Conservation (phyloP, 306 rosid species). For the Quercus rubra region DNA sequence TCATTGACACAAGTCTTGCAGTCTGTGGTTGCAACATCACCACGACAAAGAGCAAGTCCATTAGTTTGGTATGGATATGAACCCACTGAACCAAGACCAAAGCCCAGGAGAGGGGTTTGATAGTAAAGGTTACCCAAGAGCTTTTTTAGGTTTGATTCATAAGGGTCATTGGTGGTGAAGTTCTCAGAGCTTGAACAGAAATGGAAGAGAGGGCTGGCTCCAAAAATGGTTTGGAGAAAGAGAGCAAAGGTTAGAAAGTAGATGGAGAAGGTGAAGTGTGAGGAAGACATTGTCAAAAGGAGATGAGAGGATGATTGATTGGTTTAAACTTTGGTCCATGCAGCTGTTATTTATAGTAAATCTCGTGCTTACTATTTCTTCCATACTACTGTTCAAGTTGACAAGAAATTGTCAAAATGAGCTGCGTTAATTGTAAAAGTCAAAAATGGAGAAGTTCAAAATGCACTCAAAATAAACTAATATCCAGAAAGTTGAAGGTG, state of each 20-base stretch:
- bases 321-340: no score
- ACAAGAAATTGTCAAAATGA: background rate
- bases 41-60: background rate
- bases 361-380: background rate
- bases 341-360: background rate
- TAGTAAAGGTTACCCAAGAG: background rate
- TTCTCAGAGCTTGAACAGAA: background rate
- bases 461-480: no score
- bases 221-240: background rate
- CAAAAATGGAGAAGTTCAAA: background rate
- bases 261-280: background rate
- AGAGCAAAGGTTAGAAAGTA: background rate
- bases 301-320: background rate
- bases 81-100: background rate
- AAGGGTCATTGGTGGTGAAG: constrained; percentile 3
- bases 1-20: background rate
- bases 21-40: background rate
- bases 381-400: background rate
- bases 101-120: background rate
- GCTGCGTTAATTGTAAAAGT: background rate
- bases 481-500: no score
- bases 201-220: background rate
- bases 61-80: background rate
- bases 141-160: background rate
- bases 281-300: background rate